Percentiles rank a stretch among this genome's conserved stretches.
Conservation (phyloP, 2,329 filamentous ascomycete species). For the Beauveria sp. region DNA sequence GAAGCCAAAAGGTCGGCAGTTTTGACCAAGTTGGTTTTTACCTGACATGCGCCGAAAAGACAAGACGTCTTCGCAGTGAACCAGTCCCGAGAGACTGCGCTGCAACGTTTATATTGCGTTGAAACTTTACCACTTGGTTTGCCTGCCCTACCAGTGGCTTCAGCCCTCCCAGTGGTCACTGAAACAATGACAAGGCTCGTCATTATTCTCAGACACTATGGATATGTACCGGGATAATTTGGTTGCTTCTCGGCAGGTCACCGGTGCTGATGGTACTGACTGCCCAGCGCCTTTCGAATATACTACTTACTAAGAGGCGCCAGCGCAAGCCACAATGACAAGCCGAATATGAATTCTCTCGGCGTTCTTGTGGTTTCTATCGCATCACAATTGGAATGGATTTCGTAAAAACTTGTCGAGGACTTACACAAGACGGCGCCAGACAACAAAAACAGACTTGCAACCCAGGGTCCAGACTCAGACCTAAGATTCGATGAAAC, state of each 20-base stretch:
- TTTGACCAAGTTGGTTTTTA: background rate
- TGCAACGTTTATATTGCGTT: background rate
- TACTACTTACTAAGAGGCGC: background rate
- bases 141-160: background rate
- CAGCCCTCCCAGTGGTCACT: background rate
- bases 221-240: background rate
- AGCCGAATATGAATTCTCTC: background rate
- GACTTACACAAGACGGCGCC: no score
- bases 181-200: background rate
- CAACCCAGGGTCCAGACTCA: background rate
- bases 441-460: background rate
- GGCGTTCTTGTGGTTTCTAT: background rate
- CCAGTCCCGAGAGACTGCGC: background rate
- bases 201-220: background rate
- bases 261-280: background rate
- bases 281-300: background rate
- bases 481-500: background rate
- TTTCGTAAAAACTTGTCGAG: background rate
- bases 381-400: background rate
- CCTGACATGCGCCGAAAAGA: no score
- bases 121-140: background rate
- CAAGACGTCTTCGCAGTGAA: background rate
- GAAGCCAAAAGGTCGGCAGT: background rate
- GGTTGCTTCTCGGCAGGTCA: background rate
- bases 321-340: background rate